Evolutionary conservation across 1,284 basidiomycete genomes (phyloP), one percentile per base, ranked within the genome.

Genomic region (Cutaneotrichosporon cavernicola): DNA sequence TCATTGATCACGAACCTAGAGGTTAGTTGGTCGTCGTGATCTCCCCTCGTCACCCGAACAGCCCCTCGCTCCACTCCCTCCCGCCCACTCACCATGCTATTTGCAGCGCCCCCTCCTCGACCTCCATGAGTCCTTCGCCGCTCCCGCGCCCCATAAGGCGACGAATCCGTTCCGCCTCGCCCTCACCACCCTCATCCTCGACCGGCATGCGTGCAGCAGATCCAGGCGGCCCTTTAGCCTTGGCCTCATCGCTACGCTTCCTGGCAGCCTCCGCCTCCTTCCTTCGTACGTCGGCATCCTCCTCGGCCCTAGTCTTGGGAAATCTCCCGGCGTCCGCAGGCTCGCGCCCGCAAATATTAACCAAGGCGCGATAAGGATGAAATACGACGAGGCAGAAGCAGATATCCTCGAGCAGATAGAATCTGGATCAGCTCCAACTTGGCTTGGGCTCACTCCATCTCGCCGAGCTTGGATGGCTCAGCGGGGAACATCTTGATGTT

Each of bases 1-100:
- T 99, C 97, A 81, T 98, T 99, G 74, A 98, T 88, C 69, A 97
- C 87, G 77, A 95, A 93, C 92, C 93, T 95, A n/a, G 56, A n/a
- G 13, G 56, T 53, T 13, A 57, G 62, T 26, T 26, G 26, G 3
- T 26, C 2, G 26, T 26, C 49, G 7, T 13, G 32, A 16, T 10
- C 6, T 18, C n/a, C 34, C 11, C 9, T 21, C 13, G 26, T 26
- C 26, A 26, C 26, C 3, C 26, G 26, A 26, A 26, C 26, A 26
- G 3, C 26, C 26, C 26, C 26, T 26, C 26, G 26, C 26, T 26
- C 26, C 26, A 26, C 26, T 26, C 26, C 26, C 26, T 26, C 26
- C 26, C 26, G 26, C 26, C 21, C 0, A 71, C 81, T 71, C 68
- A 84, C 84, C 83, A 83, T 32, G 76, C 80, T 72, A 83, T 81